phyloP scores from a whole-genome alignment of 2,329 filamentous ascomycete species.

The Arachnopeziza araneosa region DNA sequence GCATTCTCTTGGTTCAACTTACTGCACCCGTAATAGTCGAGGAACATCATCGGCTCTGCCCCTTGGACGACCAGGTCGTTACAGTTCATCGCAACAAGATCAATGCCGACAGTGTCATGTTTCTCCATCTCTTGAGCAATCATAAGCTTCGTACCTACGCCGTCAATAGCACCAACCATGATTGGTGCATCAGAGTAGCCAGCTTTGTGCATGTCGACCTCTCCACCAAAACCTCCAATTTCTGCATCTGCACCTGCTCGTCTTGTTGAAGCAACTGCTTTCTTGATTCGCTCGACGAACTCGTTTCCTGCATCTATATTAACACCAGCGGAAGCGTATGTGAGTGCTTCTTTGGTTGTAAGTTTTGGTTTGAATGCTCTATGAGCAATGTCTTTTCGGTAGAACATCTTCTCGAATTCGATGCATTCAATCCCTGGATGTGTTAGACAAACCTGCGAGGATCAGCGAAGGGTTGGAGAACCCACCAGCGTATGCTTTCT shows the following conservation, averaged over 20 bases:
- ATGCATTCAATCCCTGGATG: constrained; percentile 39
- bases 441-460: too few species aligned
- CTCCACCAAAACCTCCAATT: constrained; percentile 92
- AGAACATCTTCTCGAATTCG: constrained; percentile 61
- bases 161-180: constrained; percentile 90
- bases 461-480: neutral
- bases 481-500: constrained; percentile 66
- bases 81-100: constrained; percentile 96
- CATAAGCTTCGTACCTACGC: constrained; percentile 94
- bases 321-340: constrained; percentile 89
- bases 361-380: constrained; percentile 53
- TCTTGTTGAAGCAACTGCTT: constrained; percentile 74
- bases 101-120: constrained; percentile 92
- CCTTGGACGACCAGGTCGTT: constrained; percentile 97
- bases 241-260: constrained; percentile 84
- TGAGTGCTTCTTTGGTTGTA: constrained; percentile 50
- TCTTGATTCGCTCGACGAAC: constrained; percentile 88
- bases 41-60: constrained; percentile 90
- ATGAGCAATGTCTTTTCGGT: constrained; percentile 86
- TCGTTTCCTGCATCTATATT: constrained; percentile 92
- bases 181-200: constrained; percentile 72
- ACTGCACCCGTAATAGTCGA: constrained; percentile 96
- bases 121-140: constrained; percentile 86
- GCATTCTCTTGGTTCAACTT: constrained; percentile 74
- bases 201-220: constrained; percentile 70